A percentile compares a stretch with the other conserved stretches of the same genome.
phyloP scores from a whole-genome alignment of 805 yeast species.

The Myxozyma kluyveri region DNA sequence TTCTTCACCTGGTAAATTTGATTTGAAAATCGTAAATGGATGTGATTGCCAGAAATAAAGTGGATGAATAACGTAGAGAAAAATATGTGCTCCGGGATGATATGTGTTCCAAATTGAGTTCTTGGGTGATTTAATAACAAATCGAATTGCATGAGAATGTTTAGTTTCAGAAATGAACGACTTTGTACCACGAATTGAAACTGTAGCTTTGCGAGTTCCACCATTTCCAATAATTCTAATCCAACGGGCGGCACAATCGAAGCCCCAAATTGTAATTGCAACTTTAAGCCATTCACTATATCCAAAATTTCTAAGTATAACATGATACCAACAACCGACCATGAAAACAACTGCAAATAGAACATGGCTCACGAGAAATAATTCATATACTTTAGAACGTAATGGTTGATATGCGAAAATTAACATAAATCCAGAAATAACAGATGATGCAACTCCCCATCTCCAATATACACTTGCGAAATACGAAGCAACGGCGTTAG shows the following conservation, averaged over 20 bases:
- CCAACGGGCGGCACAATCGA: conserved; percentile 52
- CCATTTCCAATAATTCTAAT: conserved; percentile 60
- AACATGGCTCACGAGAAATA: conserved; percentile 57
- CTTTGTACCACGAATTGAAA: conserved; percentile 43
- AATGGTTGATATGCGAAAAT: conserved; percentile 56
- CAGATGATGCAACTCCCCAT: conserved; percentile 41
- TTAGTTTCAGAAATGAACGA: neutral
- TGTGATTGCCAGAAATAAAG: conserved; percentile 12
- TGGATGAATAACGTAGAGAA: conserved; percentile 10
- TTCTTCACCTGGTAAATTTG: conserved; percentile 1
- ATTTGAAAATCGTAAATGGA: conserved; percentile 9
- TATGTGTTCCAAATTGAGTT: neutral
- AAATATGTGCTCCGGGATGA: conserved; percentile 23
- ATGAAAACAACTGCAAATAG: conserved; percentile 53
- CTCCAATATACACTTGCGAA: conserved; percentile 1
- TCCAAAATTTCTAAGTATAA: conserved; percentile 41
- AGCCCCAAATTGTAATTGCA: conserved; percentile 62
- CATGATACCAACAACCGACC: conserved; percentile 54
- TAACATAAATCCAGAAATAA: conserved; percentile 43
- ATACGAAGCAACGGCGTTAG: neutral
- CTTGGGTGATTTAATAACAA: neutral
- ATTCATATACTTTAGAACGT: conserved; percentile 51
- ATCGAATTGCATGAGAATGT: neutral
- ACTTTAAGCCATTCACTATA: conserved; percentile 49
- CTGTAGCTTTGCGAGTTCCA: conserved; percentile 47